Percentiles rank a stretch among this genome's conserved stretches.
phyloP scores from a whole-genome alignment of 352 stramenopile genomes.

The Phytophthora sojae region DNA sequence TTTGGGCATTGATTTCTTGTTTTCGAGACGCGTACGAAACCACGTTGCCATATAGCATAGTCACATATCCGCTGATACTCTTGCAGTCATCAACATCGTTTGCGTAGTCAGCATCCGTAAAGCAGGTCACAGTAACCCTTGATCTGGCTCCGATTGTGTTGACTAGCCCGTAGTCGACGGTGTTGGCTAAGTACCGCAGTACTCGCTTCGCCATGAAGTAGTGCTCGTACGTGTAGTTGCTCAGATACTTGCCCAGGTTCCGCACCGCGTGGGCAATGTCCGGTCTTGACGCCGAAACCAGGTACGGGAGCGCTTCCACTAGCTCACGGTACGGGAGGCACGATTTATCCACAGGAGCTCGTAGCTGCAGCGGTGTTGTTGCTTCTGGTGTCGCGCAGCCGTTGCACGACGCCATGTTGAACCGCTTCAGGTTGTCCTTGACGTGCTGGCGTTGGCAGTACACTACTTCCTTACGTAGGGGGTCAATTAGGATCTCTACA shows the following conservation, averaged over 20 bases:
- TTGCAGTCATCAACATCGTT: not conserved
- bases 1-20: not conserved
- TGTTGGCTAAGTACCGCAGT: not conserved
- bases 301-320: not conserved
- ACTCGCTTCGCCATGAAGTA: not conserved
- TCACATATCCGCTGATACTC: not conserved
- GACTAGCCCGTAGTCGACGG: not conserved
- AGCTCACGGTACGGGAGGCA: not conserved
- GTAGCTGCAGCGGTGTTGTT: not conserved
- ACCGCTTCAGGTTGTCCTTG: not conserved
- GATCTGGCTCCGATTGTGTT: not conserved
- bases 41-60: not conserved
- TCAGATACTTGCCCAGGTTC: not conserved
- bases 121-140: too few species aligned
- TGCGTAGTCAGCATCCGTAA: not conserved
- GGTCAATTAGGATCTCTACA: not conserved
- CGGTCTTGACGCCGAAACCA: not conserved
- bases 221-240: not conserved
- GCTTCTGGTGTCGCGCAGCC: not conserved
- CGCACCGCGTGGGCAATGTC: not conserved
- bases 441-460: constrained; percentile 1
- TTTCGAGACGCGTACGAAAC: not conserved
- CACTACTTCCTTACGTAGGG: not conserved
- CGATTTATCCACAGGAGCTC: not conserved
- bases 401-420: not conserved